phyloP scores from a whole-genome alignment of 2,329 filamentous ascomycete species.

The Colletotrichum shisoi region DNA sequence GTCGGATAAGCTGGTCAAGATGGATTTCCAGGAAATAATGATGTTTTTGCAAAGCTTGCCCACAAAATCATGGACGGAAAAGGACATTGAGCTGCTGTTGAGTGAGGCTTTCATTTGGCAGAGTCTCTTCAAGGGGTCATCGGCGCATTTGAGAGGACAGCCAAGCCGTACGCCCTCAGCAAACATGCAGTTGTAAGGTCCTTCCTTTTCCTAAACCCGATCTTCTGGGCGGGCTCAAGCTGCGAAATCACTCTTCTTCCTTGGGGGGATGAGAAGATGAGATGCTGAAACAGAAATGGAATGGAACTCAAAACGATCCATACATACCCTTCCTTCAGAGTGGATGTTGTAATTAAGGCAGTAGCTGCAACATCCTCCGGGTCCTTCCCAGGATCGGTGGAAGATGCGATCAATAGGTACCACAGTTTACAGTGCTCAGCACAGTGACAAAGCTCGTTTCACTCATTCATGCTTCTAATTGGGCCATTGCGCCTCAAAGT shows the following conservation, averaged over 20 bases:
- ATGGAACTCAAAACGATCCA: constrained; percentile 10
- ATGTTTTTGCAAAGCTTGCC: constrained; percentile 98
- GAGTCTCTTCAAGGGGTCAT: constrained; percentile 92
- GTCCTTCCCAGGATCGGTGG: constrained; percentile 19
- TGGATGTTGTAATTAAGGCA: constrained; percentile 6
- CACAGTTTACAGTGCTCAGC: constrained; percentile 23
- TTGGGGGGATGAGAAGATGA: background rate
- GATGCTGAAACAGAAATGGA: background rate
- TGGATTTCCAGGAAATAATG: constrained; percentile 99
- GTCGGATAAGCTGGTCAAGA: constrained; percentile 92
- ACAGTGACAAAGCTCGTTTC: constrained; percentile 13
- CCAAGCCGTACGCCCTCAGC: constrained; percentile 52
- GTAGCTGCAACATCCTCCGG: constrained; percentile 7
- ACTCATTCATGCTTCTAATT: constrained; percentile 22
- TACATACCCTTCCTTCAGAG: constrained; percentile 3
- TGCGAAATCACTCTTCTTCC: background rate
- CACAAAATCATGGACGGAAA: constrained; percentile 94
- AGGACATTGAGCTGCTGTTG: constrained; percentile 93
- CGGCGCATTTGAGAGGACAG: constrained; percentile 78
- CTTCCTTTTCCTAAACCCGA: background rate
- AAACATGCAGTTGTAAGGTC: constrained; percentile 50
- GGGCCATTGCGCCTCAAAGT: constrained; percentile 26
- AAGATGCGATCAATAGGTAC: constrained; percentile 22
- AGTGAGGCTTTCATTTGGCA: constrained; percentile 99
- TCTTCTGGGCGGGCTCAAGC: background rate